Evolutionary conservation across 106 monocot genomes (phyloP), one percentile per base, ranked within the genome.

Genomic region (Hemerocallis citrina): DNA sequence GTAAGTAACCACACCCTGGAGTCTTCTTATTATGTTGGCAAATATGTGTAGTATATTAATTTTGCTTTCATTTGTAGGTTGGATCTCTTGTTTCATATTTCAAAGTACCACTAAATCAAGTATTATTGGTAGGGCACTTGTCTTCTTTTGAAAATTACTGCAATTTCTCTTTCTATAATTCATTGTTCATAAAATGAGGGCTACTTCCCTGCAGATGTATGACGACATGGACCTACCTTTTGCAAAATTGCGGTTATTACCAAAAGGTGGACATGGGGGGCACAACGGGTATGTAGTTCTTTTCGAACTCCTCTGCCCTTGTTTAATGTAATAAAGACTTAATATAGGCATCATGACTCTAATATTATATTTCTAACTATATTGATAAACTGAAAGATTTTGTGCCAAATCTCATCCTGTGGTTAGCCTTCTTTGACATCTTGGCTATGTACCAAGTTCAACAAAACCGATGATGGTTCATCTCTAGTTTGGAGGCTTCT

Each of bases 231-330:
- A 96, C 63, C 68, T 96, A 58, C 90, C 90, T 68, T 96, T 96
- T 86, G 90, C 81, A 69, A 86, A 86, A 68, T 46, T 96, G 55
- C 72, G 77, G 17, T 76, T 96, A 34, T 74, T 88, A 60, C 90
- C 87, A 55, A 91, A 91, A 66, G 90, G 90, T 49, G 96, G 96
- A 57, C 96, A 96, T 77, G 96, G 96, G 4, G 96, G 96, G 7
- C 96, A 96, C 56, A 96, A 96, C 66, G 96, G 96, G 96, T 96
- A 91, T 25, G n/a, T n/a, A n/a, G n/a, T n/a, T n/a, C n/a, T n/a
- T n/a, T n/a, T 52, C 21, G 16, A 38, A 9, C 37, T 55, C 5
- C 22, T 56, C 40, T 61, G 17, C 28, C 24, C 24, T 34, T 20
- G 3, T 1, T 8, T 7, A 23, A 49, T 49, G 28, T 28, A 28